Evolutionary conservation across 371 early-diverging fungal genomes (phyloP), one percentile per base, ranked within the genome.

Genomic region (Paramicrosporidium saccamoebae): DNA sequence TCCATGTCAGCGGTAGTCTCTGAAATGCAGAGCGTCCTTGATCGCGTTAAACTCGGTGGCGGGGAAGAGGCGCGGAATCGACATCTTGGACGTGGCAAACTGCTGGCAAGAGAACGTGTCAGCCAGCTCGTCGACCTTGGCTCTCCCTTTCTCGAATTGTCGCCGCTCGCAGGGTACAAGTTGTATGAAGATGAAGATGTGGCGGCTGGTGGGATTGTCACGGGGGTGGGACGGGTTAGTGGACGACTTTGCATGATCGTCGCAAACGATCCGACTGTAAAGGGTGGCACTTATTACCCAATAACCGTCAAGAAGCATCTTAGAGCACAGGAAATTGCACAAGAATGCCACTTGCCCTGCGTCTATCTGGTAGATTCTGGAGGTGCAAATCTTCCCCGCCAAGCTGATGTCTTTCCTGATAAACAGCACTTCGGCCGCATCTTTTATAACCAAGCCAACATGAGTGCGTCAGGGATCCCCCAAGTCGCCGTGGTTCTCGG

Each of bases 271-370:
- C 63, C 74, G 12, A 74, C 71, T 3, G 71, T 75, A 30, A 72
- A 71, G 53, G 94, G 94, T 31, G 94, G 94, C 23, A 69, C 86
- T 20, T 92, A 92, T 48, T 92, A 79, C 37, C 94, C 94, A 10
- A 69, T 77, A 25, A 69, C 78, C 24, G 88, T 84, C 27, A 79
- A 79, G 52, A 90, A 90, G 58, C 92, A 92, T 42, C 43, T 92
- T 31, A 58, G 94, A 14, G 94, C 94, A 10, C 90, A 92, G 44
- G 94, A 92, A 46, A 72, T 92, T 30, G 94, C 90, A 5, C 52
- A 48, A 25, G 84, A 88, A 37, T 88, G 88, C 51, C 42, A 53
- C 14, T 47, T 92, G 27, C 94, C 94, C 16, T 92, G 90, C 42
- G 64, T 92, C 27, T 92, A 88, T 37, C 48, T 84, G 14, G 92